Conservation (phyloP, 2,329 filamentous ascomycete species). For the Xylariomycetidae sp. region DNA sequence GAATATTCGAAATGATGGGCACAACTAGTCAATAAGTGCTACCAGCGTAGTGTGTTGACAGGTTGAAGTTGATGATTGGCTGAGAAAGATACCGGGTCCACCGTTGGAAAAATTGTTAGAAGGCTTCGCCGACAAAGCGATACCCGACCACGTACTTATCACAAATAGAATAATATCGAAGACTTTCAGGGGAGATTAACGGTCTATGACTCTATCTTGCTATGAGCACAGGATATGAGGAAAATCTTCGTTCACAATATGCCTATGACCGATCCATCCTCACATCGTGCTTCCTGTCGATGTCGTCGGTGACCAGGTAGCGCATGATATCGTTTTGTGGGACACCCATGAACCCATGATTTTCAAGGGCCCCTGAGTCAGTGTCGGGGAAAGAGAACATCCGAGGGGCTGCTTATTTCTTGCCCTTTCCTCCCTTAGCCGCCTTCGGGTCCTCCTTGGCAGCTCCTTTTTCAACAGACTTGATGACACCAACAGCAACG, state of each 20-base stretch:
- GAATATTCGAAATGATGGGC: too few relatives aligned
- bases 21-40: too few relatives aligned
- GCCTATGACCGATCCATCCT: conserved; percentile 34
- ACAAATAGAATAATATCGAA: conserved; percentile 1
- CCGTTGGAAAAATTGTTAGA: too few relatives aligned
- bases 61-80: too few relatives aligned
- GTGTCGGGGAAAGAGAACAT: too few relatives aligned
- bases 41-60: too few relatives aligned
- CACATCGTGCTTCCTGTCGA: conserved; percentile 42
- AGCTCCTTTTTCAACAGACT: conserved; percentile 74
- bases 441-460: conserved; percentile 50
- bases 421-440: conserved; percentile 67
- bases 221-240: conserved; percentile 42
- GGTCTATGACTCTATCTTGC: conserved; percentile 42
- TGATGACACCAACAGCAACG: conserved; percentile 93
- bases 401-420: conserved; percentile 77
- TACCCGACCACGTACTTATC: conserved; percentile 9
- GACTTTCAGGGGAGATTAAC: conserved; percentile 9
- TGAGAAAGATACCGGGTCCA: too few relatives aligned
- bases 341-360: too few relatives aligned
- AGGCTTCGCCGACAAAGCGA: too few relatives aligned
- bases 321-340: too few relatives aligned
- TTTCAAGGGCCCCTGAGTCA: too few relatives aligned
- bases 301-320: too few relatives aligned
- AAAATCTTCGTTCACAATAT: conserved; percentile 34